These are phyloP conservation scores for Diaporthe sp. DNA, from an alignment of 2,329 filamentous ascomycete species.

Conservation along the genomic window DNA sequence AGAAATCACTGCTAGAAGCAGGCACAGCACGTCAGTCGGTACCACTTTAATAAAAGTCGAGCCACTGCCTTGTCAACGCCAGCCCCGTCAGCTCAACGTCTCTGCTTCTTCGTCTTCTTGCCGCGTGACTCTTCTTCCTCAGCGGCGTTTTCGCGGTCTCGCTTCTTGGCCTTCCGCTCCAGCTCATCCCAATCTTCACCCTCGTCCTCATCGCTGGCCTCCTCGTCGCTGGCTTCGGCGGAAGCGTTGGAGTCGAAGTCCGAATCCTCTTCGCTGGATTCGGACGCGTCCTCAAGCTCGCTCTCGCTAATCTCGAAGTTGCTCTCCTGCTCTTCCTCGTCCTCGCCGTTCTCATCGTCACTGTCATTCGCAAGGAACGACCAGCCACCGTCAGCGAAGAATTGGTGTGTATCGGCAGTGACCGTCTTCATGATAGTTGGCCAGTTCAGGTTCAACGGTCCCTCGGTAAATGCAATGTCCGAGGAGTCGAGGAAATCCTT, in stretches of 20 bases:
- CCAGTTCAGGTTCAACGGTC: conserved; percentile 98
- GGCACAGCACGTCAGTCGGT: background rate
- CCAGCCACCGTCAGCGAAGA: conserved; percentile 97
- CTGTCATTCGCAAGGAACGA: conserved; percentile 90
- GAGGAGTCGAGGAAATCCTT: conserved; percentile 98
- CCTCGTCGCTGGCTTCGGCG: conserved; percentile 85
- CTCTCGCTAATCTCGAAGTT: conserved; percentile 92
- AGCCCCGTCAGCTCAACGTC: background rate
- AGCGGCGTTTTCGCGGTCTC: conserved; percentile 76
- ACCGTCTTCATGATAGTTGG: conserved; percentile 99
- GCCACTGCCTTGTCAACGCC: background rate
- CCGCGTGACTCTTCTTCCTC: conserved; percentile 83
- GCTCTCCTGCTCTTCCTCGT: conserved; percentile 89
- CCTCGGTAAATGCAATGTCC: conserved; percentile 94
- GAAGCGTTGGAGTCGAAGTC: conserved; percentile 94
- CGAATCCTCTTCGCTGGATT: conserved; percentile 83
- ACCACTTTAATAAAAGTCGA: background rate
- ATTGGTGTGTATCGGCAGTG: conserved; percentile 90
- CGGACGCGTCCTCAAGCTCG: conserved; percentile 86
- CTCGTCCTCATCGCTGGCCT: conserved; percentile 81
- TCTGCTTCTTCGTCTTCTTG: conserved; percentile 75
- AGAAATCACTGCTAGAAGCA: background rate
- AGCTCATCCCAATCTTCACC: conserved; percentile 96
- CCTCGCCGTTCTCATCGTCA: conserved; percentile 83
- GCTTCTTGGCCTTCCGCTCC: conserved; percentile 90